Conservation (phyloP, 257 asterid genomes). For the Ehretia macrophylla region DNA sequence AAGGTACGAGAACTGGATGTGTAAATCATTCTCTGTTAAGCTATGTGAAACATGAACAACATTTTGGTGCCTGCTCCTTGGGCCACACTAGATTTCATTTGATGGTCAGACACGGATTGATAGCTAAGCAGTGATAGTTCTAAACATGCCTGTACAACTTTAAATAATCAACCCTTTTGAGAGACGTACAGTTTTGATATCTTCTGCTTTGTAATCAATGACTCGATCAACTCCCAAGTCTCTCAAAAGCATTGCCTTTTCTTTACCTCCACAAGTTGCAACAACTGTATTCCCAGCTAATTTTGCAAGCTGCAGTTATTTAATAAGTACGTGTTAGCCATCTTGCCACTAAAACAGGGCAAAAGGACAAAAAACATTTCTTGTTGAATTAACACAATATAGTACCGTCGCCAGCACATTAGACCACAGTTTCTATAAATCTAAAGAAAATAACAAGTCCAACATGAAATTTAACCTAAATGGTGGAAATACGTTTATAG, state of each 20-base stretch:
- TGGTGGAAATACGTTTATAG: too few species aligned
- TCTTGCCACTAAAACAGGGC: background rate
- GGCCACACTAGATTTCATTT: background rate
- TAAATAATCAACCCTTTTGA: background rate
- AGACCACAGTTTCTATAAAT: too few species aligned
- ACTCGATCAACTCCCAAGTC: conserved; percentile 91
- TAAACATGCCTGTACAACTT: background rate
- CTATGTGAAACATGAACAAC: background rate
- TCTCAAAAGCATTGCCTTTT: conserved; percentile 76
- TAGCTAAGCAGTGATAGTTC: too few species aligned
- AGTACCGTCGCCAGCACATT: too few species aligned
- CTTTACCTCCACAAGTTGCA: conserved; percentile 95
- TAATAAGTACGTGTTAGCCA: conserved; percentile 19
- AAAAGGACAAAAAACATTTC: too few species aligned
- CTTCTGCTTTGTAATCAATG: conserved; percentile 79
- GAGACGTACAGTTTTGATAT: conserved; percentile 64
- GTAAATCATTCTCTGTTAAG: background rate
- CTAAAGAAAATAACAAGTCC: too few species aligned
- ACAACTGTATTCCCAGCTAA: conserved; percentile 85
- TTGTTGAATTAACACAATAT: too few species aligned
- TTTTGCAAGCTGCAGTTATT: conserved; percentile 73
- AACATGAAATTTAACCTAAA: too few species aligned
- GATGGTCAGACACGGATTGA: too few species aligned
- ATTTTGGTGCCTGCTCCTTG: background rate
- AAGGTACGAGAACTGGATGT: background rate